Conservation (phyloP, 2,329 filamentous ascomycete genomes). For the Paramyrothecium roridum region DNA sequence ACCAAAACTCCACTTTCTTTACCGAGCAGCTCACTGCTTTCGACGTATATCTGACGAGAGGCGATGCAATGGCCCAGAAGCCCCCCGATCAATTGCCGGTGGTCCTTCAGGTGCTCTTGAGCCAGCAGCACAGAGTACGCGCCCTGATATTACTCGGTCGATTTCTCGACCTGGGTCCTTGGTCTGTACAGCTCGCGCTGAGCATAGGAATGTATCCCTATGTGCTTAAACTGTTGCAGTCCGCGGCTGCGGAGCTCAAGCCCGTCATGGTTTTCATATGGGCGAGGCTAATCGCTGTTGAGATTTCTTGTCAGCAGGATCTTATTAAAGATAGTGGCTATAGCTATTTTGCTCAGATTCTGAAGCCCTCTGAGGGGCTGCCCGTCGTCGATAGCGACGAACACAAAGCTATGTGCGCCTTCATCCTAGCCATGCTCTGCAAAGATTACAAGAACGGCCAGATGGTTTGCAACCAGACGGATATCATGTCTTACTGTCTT, state of each 20-base stretch:
- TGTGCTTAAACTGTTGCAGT: slow-evolving; percentile 94
- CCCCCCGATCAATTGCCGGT: slow-evolving; percentile 94
- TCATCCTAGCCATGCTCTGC: slow-evolving; percentile 96
- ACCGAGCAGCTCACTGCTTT: slow-evolving; percentile 96
- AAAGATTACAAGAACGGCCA: slow-evolving; percentile 91
- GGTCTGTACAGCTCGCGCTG: slow-evolving; percentile 96
- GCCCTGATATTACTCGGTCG: slow-evolving; percentile 89
- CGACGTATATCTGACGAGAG: slow-evolving; percentile 86
- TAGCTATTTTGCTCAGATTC: slow-evolving; percentile 90
- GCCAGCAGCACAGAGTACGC: slow-evolving; percentile 88
- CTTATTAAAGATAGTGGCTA: slow-evolving; percentile 96
- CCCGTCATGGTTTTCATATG: slow-evolving; percentile 99
- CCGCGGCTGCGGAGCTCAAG: slow-evolving; percentile 89
- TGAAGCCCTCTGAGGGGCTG: slow-evolving; percentile 79
- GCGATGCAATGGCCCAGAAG: slow-evolving; percentile 76
- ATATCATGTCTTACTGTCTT: slow-evolving; percentile 86
- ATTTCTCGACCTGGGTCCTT: slow-evolving; percentile 92
- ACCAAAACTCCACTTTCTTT: slow-evolving; percentile 93
- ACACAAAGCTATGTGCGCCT: slow-evolving; percentile 98
- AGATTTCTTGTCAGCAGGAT: slow-evolving; percentile 89
- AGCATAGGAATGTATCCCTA: slow-evolving; percentile 99
- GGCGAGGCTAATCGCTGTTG: slow-evolving; percentile 92
- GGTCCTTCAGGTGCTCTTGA: slow-evolving; percentile 90
- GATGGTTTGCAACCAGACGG: slow-evolving; percentile 83
- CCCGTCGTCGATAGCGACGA: slow-evolving; percentile 86